Base-by-base conservation (phyloP, 148 eudicot genomes). In the Vaccinium darrowii region DNA sequence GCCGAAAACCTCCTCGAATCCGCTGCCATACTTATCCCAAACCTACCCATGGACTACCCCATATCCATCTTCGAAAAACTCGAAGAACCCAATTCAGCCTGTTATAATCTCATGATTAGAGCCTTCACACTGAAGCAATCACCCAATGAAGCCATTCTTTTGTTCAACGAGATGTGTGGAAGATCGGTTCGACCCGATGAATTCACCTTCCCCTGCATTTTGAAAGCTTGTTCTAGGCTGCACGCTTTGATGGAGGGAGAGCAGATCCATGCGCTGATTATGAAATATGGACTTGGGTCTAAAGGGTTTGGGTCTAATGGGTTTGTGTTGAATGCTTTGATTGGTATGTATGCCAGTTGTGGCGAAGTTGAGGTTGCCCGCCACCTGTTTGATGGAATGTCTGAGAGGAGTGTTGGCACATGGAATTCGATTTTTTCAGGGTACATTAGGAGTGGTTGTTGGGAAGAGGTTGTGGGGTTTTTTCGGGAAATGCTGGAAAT, bases 1-100 rank as follows among this genome's bases (percentile, higher is more conserved):
- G 88, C 89, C 79, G 85, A 89, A 78, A 82, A 86, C 78, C 83
- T 89, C 69, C 91, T 89, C 71, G 91, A 89, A 86, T 80, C 89
- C 16, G 91, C 91, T 5, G 89, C 89, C 60, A 79, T 89, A 11
- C 82, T 85, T 80, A 82, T 85, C 39, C 89, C 88, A 9, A 14
- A 76, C 6, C 18, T 30, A 69, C 54, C 88, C 54, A 85, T 89
- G 81, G 89, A 85, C 81, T 87, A 89, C 62, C 88, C 91, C 4
- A 30, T 71, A 50, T 89, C 91, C 39, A 87, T 89, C 81, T 89
- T 89, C 88, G 51, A 72, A 36, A 57, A 69, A 0, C 81, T 89
- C 62, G 78, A 87, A 27, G 47, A 81, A 54, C 91, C 91, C 69
- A 36, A 52, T 14, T 71, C 91, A 0, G 81, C 88, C 0, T 85